Percentiles rank a stretch among this genome's conserved stretches.
phyloP scores from a whole-genome alignment of 139 green algal species.

The Micractinium conductrix region DNA sequence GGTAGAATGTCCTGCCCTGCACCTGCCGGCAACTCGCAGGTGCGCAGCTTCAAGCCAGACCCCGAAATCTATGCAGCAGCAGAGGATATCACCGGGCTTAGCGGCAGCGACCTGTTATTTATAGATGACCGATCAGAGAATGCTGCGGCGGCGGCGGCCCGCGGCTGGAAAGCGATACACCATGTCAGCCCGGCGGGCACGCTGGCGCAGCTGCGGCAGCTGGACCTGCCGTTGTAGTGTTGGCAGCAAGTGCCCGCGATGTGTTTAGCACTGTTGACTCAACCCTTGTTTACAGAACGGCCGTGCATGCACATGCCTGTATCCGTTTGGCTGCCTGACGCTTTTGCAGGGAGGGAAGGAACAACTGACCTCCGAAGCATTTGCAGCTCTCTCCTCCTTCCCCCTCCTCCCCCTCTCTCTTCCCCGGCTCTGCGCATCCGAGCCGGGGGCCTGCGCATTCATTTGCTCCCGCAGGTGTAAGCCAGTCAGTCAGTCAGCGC shows the following conservation, averaged over 20 bases:
- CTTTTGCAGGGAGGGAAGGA: no score
- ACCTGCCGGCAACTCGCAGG: neutral
- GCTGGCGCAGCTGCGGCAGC: slow-evolving; percentile 5
- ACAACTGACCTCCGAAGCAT: no score
- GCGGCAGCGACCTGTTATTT: slow-evolving; percentile 13
- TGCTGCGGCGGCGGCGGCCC: slow-evolving; percentile 3
- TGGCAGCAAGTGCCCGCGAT: neutral
- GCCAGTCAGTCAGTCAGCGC: no score
- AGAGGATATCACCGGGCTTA: neutral
- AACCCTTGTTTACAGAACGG: no score
- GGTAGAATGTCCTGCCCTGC: no score
- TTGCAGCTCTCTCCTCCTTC: no score
- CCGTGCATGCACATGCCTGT: no score
- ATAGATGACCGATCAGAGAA: slow-evolving; percentile 28
- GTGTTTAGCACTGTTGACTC: neutral
- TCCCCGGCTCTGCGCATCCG: no score
- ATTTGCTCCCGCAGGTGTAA: no score
- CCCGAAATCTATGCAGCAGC: slow-evolving; percentile 3
- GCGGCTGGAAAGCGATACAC: slow-evolving; percentile 20
- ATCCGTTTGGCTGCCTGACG: no score
- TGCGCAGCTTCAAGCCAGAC: slow-evolving; percentile 24
- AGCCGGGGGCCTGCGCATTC: no score
- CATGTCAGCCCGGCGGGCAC: neutral
- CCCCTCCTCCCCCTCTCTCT: no score
- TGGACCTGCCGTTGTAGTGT: slow-evolving; percentile 23